Conservation (phyloP, 306 rosid genomes). For the Myrica gale region DNA sequence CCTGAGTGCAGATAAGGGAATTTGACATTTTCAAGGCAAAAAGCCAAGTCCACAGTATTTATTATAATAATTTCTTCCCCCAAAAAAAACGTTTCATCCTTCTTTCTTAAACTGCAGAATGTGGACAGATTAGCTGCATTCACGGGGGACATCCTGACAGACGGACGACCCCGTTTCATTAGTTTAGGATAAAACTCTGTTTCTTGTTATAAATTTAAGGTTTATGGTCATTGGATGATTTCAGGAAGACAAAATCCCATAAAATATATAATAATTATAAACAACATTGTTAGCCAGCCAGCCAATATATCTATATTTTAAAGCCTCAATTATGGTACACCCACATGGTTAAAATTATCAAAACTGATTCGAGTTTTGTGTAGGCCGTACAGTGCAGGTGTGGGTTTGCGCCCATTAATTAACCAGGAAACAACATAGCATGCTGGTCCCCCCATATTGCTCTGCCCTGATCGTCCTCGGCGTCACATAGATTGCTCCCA, state of each 20-base stretch:
- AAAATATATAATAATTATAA: slow-evolving; percentile 22
- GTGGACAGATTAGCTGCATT: slow-evolving; percentile 40
- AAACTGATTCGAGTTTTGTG: slow-evolving; percentile 29
- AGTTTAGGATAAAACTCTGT: background rate
- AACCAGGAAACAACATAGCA: slow-evolving; percentile 32
- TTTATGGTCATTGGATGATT: slow-evolving; percentile 1
- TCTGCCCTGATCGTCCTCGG: background rate
- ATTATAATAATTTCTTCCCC: background rate
- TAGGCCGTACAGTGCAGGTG: slow-evolving; percentile 45
- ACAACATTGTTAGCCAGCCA: slow-evolving; percentile 6
- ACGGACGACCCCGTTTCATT: slow-evolving; percentile 16
- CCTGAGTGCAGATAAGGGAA: background rate
- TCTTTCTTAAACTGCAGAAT: slow-evolving; percentile 2
- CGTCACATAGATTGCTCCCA: background rate
- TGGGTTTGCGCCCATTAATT: slow-evolving; percentile 18
- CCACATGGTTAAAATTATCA: slow-evolving; percentile 26
- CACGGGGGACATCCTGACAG: slow-evolving; percentile 52
- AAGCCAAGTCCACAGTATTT: background rate
- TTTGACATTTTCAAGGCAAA: slow-evolving; percentile 20
- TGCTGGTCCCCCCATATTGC: slow-evolving; percentile 4
- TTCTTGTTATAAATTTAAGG: slow-evolving; percentile 17
- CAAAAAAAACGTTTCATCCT: slow-evolving; percentile 13
- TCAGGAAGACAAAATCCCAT: slow-evolving; percentile 30
- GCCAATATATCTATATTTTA: background rate
- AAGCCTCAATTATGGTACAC: background rate